phyloP scores from a whole-genome alignment of 2,329 filamentous ascomycete genomes.

The Madurella mycetomatis region DNA sequence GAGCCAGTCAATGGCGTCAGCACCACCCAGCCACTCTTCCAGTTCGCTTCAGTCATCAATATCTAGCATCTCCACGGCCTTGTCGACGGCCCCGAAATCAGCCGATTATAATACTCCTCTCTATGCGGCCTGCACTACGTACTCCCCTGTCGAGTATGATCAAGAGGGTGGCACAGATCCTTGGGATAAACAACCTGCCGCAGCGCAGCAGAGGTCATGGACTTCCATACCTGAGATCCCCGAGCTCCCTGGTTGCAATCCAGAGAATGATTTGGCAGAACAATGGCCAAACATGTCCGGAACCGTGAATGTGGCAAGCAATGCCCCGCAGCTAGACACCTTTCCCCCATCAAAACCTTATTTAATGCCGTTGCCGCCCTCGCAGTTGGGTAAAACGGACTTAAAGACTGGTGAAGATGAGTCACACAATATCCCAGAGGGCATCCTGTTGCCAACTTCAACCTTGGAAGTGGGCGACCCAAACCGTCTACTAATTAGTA shows the following conservation, averaged over 20 bases:
- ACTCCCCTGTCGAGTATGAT: constrained; percentile 1
- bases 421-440: neutral
- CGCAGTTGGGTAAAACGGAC: neutral
- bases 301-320: no score
- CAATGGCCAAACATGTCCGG: neutral
- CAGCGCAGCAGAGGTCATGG: neutral
- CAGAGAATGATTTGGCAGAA: neutral
- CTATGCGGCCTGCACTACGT: neutral
- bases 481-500: neutral
- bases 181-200: neutral
- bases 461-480: neutral
- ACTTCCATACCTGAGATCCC: neutral
- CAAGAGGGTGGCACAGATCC: neutral
- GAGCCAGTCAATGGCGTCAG: neutral
- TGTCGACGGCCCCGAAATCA: neutral
- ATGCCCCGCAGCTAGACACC: neutral
- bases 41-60: constrained; percentile 2
- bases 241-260: neutral
- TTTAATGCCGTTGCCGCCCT: neutral
- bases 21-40: neutral
- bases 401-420: neutral
- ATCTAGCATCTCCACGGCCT: neutral
- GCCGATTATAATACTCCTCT: neutral
- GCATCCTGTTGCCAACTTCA: neutral
- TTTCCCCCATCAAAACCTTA: neutral